Conservation (phyloP, 306 rosid genomes). For the Ochetophila trinervis region DNA sequence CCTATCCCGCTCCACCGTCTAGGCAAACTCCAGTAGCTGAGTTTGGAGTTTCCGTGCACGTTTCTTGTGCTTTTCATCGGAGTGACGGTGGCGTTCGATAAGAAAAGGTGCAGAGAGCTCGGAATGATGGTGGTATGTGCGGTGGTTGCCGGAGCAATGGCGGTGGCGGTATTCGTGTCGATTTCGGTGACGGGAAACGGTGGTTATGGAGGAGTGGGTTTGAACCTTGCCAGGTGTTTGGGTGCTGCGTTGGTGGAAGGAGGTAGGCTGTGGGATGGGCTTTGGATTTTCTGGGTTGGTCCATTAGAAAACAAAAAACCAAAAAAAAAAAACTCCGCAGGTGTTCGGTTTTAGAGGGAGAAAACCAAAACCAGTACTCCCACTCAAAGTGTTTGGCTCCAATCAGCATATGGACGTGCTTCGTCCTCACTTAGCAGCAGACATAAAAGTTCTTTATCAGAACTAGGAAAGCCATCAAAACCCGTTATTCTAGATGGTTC, state of each 20-base stretch:
- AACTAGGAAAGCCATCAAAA: conserved; percentile 44
- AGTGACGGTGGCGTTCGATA: conserved; percentile 63
- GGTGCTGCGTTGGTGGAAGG: conserved; percentile 64
- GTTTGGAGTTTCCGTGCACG: conserved; percentile 60
- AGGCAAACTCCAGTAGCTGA: too few relatives aligned
- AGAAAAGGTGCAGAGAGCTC: conserved; percentile 42
- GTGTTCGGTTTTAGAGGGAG: too few relatives aligned
- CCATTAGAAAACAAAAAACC: too few relatives aligned
- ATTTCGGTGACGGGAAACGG: conserved; percentile 44
- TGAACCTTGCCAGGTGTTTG: conserved; percentile 68
- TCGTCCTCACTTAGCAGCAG: conserved; percentile 52
- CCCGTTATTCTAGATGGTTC: background rate
- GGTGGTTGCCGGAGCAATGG: conserved; percentile 55
- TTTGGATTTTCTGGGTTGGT: conserved; percentile 83
- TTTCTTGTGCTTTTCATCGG: conserved; percentile 65
- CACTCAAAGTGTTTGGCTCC: conserved; percentile 26
- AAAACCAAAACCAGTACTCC: too few relatives aligned
- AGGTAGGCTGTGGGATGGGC: conserved; percentile 62
- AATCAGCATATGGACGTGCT: conserved; percentile 30
- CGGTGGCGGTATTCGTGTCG: conserved; percentile 61
- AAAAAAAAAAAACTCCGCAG: too few relatives aligned
- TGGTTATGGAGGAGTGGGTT: conserved; percentile 64
- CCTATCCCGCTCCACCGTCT: too few relatives aligned
- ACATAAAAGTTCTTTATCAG: conserved; percentile 52
- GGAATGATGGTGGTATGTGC: conserved; percentile 55